Base-by-base conservation (phyloP, 2,329 filamentous ascomycete species). In the Claviceps spartinae region DNA sequence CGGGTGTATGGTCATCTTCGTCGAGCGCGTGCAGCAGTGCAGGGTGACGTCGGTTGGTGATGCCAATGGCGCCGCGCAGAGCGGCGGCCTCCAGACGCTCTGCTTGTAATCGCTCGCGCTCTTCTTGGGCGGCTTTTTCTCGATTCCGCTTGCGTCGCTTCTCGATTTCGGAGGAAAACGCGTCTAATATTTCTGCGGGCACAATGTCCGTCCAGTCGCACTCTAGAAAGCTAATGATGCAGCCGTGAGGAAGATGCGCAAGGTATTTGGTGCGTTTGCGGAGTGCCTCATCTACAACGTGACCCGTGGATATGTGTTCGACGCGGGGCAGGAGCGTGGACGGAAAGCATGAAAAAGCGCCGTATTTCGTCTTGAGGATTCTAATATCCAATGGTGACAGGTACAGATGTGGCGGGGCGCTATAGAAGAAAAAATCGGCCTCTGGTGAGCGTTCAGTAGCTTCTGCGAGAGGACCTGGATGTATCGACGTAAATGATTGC, bases 171-270 rank as follows among this genome's bases (percentile, higher is more conserved):
- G 74, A 69, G n/a, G 76, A 73, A 67, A 95, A 96, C 1, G 77
- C 76, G 41, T 81, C 81, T n/a, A 96, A 72, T 3, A 87, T 77
- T 49, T 87, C 83, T 1, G 82, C 75, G 3, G 82, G 77, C 5
- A 96, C 86, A 40, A 93, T 86, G 58, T 95, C 89, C 3, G 87
- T 89, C 90, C 90, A 96, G 65, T 96, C 89, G 62, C 90, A 96
- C 68, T 96, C 90, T 1, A 96, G 68, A 61, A 95, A 95, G 58
- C 78, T 88, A 43, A 96, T 86, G 58, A 95, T 85, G 64, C 89
- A 95, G n/a, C 90, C 90, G 49, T 86, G 82, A 0, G 90, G 90
- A 5, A 96, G 75, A 66, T 96, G 90, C 1, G 81, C 81, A 3
- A 96, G 76, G 58, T 95, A 96, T 64, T 93, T 95, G 52, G 87